Conservation (phyloP, 2,329 filamentous ascomycete species). For the Neonectria magnoliae region DNA sequence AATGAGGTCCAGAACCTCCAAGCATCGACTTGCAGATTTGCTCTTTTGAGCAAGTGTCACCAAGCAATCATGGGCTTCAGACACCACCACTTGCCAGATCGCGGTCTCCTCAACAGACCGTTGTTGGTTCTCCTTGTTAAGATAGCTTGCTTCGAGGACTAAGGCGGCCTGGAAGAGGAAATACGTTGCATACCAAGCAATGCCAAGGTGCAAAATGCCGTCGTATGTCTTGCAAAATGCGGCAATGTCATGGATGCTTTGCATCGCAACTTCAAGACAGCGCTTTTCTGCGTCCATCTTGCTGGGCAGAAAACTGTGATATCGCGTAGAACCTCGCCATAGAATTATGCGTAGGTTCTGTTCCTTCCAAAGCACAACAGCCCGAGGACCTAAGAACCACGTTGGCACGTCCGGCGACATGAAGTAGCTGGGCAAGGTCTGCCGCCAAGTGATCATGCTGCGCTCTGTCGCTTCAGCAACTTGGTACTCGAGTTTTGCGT, state of each 20-base stretch:
- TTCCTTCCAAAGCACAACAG: slow-evolving; percentile 54
- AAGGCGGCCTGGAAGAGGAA: slow-evolving; percentile 57
- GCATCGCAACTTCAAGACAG: slow-evolving; percentile 51
- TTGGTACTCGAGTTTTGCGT: slow-evolving; percentile 47
- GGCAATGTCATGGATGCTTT: slow-evolving; percentile 50
- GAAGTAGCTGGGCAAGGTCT: slow-evolving; percentile 48
- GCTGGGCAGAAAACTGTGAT: slow-evolving; percentile 44
- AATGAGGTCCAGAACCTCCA: slow-evolving; percentile 18
- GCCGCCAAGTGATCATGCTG: slow-evolving; percentile 47
- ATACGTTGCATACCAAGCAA: slow-evolving; percentile 56
- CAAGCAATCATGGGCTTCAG: slow-evolving; percentile 15
- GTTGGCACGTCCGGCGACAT: slow-evolving; percentile 41
- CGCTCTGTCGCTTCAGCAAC: slow-evolving; percentile 52
- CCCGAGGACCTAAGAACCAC: slow-evolving; percentile 50
- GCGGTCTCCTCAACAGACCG: slow-evolving; percentile 13
- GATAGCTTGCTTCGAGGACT: slow-evolving; percentile 45
- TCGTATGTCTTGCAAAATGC: slow-evolving; percentile 46
- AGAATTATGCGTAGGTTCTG: slow-evolving; percentile 56
- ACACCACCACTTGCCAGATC: slow-evolving; percentile 13
- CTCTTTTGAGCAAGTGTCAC: slow-evolving; percentile 17
- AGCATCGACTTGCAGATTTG: slow-evolving; percentile 15
- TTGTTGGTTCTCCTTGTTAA: slow-evolving; percentile 19
- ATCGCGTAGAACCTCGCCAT: slow-evolving; percentile 49
- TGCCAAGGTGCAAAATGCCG: slow-evolving; percentile 44
- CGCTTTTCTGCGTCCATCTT: slow-evolving; percentile 43